Evolutionary conservation across 345 rosid species (phyloP), one percentile per base, ranked within the genome.

Genomic region (Toxicodendron radicans): DNA sequence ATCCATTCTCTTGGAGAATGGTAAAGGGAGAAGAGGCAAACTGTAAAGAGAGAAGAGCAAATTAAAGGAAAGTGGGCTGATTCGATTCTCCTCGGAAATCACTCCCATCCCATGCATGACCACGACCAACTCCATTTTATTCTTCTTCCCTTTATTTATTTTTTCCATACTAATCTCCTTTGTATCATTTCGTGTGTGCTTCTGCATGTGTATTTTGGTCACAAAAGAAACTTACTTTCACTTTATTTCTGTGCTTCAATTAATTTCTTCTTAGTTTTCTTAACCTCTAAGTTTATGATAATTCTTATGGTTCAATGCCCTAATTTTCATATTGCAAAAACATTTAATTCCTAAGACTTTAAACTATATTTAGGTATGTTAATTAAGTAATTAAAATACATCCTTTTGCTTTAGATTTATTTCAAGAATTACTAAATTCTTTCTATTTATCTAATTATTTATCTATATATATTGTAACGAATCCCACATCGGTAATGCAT

Each of bases 1-100:
- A 62, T 83, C 89, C 89, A 86, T 83, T 86, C 84, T 83, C 89
- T 86, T 78, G 89, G 85, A 78, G 84, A 81, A 78, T 43, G 87
- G 82, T 80, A 86, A 86, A 86, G 89, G 70, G 51, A 64, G 72
- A 64, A 73, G 77, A 65, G 35, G 52, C 84, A 81, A 83, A 78
- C 84, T 81, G 84, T 81, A 86, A 83, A 86, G 86, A 77, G 75
- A 64, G 51, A 21, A 49, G 13, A 24, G 51, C 7, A 16, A 73
- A 52, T 27, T 51, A 35, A 61, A 71, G 72, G 68, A 66, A 76
- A 75, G 74, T 75, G 85, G 75, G 82, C 75, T 76, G 84, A 87
- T 83, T 83, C 82, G 82, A 83, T 81, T 83, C 87, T 75, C 75
- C 71, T 85, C 43, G 91, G 86, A 79, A 80, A 77, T 67, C 86